phyloP scores from a whole-genome alignment of 805 yeast genomes.

The Metschnikowia gelsemii region DNA sequence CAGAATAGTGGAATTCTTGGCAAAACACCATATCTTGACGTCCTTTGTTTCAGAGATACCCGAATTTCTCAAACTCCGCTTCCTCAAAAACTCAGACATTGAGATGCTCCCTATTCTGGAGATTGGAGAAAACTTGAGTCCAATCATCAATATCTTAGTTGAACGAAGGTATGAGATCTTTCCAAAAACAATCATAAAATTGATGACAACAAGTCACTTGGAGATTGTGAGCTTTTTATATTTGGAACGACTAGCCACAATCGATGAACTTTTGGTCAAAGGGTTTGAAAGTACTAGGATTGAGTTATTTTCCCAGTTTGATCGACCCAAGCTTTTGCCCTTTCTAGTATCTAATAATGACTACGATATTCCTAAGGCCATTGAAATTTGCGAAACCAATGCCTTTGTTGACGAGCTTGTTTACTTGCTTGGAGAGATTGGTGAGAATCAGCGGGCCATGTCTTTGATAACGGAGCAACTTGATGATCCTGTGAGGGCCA shows the following conservation, averaged over 20 bases:
- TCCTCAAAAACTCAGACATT: conserved; percentile 36
- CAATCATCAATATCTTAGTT: conserved; percentile 55
- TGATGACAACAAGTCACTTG: conserved; percentile 44
- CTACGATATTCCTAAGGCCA: conserved; percentile 68
- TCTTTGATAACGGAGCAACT: conserved; percentile 72
- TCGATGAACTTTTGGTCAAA: conserved; percentile 55
- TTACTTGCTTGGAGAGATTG: conserved; percentile 76
- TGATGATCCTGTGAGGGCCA: conserved; percentile 77
- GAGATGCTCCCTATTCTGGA: conserved; percentile 40
- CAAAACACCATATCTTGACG: conserved; percentile 60
- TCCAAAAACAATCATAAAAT: conserved; percentile 50
- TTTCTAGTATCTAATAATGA: conserved; percentile 61
- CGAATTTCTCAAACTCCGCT: conserved; percentile 45
- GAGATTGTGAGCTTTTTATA: conserved; percentile 61
- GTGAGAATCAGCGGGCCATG: conserved; percentile 75
- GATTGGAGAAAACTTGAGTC: conserved; percentile 39
- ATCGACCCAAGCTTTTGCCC: conserved; percentile 52
- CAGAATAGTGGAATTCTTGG: conserved; percentile 54
- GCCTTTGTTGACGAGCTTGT: conserved; percentile 70
- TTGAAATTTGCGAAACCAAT: conserved; percentile 57
- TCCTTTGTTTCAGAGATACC: conserved; percentile 52
- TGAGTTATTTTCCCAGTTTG: conserved; percentile 60
- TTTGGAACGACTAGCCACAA: conserved; percentile 53
- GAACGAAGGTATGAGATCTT: conserved; percentile 63
- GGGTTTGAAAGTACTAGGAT: conserved; percentile 69